Evolutionary conservation across 371 early-diverging fungal genomes (phyloP).

Genomic region (Smittium mucronatum): DNA sequence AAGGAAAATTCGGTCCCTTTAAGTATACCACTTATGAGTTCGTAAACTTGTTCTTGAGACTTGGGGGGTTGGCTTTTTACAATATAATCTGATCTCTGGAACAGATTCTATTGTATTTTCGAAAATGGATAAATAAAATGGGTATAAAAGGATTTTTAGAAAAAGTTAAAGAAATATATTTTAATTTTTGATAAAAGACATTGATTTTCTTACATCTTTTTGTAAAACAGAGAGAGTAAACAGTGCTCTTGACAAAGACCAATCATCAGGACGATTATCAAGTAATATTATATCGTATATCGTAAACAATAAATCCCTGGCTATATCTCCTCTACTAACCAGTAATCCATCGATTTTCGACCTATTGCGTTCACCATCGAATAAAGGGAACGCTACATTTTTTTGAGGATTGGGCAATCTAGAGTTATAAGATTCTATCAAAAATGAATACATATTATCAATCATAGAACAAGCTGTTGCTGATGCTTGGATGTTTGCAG

Average conservation of each 20-base stretch:
- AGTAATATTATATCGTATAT: slow-evolving; percentile 62
- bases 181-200: too few relatives aligned
- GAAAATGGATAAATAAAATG: background rate
- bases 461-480: slow-evolving; percentile 57
- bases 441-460: slow-evolving; percentile 54
- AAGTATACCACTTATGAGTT: slow-evolving; percentile 45
- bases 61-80: slow-evolving; percentile 58
- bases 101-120: slow-evolving; percentile 35
- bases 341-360: slow-evolving; percentile 12
- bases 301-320: slow-evolving; percentile 45
- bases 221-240: slow-evolving; percentile 61
- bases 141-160: background rate
- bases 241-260: slow-evolving; percentile 71
- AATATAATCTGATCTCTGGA: slow-evolving; percentile 49
- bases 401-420: background rate
- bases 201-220: slow-evolving; percentile 37
- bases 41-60: slow-evolving; percentile 47
- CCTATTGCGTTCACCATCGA: background rate
- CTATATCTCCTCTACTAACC: slow-evolving; percentile 24
- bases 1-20: slow-evolving; percentile 53
- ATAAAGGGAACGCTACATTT: background rate
- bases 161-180: background rate
- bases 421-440: slow-evolving; percentile 42
- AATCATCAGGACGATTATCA: slow-evolving; percentile 65
- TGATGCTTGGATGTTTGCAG: slow-evolving; percentile 39